These are phyloP conservation scores for Yamadazyma siamensis DNA, from an alignment of 1,139 yeast genomes.

Conservation along the genomic window DNA sequence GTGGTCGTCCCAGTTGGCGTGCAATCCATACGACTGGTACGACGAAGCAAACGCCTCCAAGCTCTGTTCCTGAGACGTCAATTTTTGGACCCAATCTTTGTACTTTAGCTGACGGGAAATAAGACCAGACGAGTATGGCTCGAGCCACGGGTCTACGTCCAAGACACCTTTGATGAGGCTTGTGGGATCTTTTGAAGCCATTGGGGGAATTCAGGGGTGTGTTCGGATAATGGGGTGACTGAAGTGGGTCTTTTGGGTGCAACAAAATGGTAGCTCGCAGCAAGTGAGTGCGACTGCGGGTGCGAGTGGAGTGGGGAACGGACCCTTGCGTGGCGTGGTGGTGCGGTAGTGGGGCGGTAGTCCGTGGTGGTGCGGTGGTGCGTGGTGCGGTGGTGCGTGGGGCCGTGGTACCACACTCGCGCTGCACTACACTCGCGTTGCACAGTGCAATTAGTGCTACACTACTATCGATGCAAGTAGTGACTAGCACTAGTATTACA, in stretches of 20 bases:
- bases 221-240: too few relatives aligned
- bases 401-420: too few relatives aligned
- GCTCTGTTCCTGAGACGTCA: slow-evolving; percentile 46
- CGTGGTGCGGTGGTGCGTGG: too few relatives aligned
- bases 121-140: slow-evolving; percentile 65
- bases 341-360: not conserved
- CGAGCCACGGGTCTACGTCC: slow-evolving; percentile 81
- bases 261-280: not conserved
- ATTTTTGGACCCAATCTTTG: slow-evolving; percentile 42
- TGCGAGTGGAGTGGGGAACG: not conserved
- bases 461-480: too few relatives aligned
- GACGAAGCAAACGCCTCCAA: slow-evolving; percentile 51
- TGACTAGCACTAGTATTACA: too few relatives aligned
- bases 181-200: slow-evolving; percentile 2
- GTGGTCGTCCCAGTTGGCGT: slow-evolving; percentile 50
- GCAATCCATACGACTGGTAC: slow-evolving; percentile 74
- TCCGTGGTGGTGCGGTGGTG: too few relatives aligned
- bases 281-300: not conserved
- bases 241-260: too few relatives aligned
- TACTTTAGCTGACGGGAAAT: slow-evolving; percentile 47
- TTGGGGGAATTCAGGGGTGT: too few relatives aligned
- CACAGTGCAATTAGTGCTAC: too few relatives aligned
- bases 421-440: too few relatives aligned
- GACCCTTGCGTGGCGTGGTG: not conserved
- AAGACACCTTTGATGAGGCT: slow-evolving; percentile 51